These are phyloP conservation scores for Pilobolus umbonatus DNA, from an alignment of 192 early-diverging fungal species.

Conservation along the genomic window DNA sequence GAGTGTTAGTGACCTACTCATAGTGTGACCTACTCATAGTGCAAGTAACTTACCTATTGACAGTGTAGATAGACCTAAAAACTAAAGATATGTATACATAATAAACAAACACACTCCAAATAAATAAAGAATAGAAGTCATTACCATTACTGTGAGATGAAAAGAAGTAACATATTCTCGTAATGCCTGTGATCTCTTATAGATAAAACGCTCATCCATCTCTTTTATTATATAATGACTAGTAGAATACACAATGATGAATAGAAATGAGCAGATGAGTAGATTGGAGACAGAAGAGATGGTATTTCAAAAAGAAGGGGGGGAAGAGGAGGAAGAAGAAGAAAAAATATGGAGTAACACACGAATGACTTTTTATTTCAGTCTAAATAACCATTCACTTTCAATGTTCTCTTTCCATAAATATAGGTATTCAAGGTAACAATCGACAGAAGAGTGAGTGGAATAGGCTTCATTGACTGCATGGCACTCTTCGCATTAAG, in stretches of 20 bases:
- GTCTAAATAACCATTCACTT: constrained; percentile 34
- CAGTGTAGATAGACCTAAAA: constrained; percentile 4
- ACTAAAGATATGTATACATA: neutral
- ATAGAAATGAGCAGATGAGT: neutral
- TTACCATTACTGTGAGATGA: constrained; percentile 15
- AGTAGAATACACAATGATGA: neutral
- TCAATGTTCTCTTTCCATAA: constrained; percentile 34
- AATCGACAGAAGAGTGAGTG: constrained; percentile 19
- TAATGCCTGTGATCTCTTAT: constrained; percentile 14
- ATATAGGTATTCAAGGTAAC: constrained; percentile 19
- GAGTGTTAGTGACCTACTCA: too few relatives aligned
- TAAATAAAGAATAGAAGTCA: neutral
- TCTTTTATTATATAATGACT: neutral
- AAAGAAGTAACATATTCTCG: constrained; percentile 15
- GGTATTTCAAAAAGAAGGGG: neutral
- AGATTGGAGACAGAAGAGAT: constrained; percentile 2
- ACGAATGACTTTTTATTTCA: too few relatives aligned
- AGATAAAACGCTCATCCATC: constrained; percentile 9
- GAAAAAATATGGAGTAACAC: neutral
- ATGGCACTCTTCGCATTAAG: constrained; percentile 26
- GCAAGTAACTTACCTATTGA: constrained; percentile 13
- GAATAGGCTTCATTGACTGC: constrained; percentile 17
- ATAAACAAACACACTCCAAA: neutral
- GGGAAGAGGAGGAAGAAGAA: neutral
- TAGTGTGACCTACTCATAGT: too few relatives aligned